Conservation (phyloP, 2,329 filamentous ascomycete genomes). For the Aureobasidium sp. region DNA sequence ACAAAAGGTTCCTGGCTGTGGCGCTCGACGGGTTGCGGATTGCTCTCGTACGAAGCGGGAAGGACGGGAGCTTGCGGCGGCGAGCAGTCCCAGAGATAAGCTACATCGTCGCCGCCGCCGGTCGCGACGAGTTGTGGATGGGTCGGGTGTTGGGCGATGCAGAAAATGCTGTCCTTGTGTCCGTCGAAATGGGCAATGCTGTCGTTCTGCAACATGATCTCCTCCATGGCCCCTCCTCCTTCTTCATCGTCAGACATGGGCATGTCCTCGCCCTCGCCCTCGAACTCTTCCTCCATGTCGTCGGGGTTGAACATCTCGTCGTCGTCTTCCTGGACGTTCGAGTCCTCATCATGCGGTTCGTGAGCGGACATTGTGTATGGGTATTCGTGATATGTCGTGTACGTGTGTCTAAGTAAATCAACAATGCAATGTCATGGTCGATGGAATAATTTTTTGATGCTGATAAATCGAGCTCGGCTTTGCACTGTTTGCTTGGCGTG, state of each 20-base stretch:
- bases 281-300: slow-evolving; percentile 64
- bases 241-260: slow-evolving; percentile 72
- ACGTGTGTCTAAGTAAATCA: not conserved
- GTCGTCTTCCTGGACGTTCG: slow-evolving; percentile 43
- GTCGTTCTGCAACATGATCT: slow-evolving; percentile 83
- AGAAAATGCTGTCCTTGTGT: slow-evolving; percentile 87
- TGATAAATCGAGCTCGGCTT: slow-evolving; percentile 15
- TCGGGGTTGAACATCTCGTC: slow-evolving; percentile 66
- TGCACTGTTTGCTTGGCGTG: slow-evolving; percentile 13
- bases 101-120: slow-evolving; percentile 78
- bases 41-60: slow-evolving; percentile 66
- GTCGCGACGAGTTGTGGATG: slow-evolving; percentile 74
- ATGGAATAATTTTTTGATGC: slow-evolving; percentile 6
- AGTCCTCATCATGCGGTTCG: slow-evolving; percentile 15
- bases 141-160: slow-evolving; percentile 85
- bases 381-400: not conserved
- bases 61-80: slow-evolving; percentile 57
- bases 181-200: slow-evolving; percentile 85
- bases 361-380: slow-evolving; percentile 14
- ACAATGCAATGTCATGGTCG: not conserved
- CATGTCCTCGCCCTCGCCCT: slow-evolving; percentile 59
- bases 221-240: slow-evolving; percentile 51
- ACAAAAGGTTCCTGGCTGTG: slow-evolving; percentile 60
- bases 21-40: slow-evolving; percentile 51
- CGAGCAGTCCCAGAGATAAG: slow-evolving; percentile 76